These are phyloP conservation scores for Alloteropsis semialata DNA, from an alignment of 176 grass and related monocot species.

Conservation along the genomic window DNA sequence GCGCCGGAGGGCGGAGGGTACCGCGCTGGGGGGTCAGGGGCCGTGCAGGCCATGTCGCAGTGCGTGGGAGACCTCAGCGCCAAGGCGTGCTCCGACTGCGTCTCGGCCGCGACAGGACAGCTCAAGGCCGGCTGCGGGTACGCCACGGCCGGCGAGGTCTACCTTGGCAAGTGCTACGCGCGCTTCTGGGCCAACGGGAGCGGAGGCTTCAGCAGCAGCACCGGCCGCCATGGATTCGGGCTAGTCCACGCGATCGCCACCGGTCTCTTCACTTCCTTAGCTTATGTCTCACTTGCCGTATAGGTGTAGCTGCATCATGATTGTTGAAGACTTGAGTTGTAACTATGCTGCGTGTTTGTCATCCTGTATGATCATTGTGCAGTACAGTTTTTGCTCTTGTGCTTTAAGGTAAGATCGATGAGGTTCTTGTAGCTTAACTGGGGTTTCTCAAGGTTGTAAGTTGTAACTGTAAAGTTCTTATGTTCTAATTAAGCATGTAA, in stretches of 20 bases:
- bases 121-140: slow-evolving; percentile 66
- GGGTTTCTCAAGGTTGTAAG: background rate
- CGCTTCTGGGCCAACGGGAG: slow-evolving; percentile 58
- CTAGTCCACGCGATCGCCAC: background rate
- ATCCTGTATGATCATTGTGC: background rate
- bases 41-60: slow-evolving; percentile 90
- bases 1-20: slow-evolving; percentile 50
- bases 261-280: slow-evolving; percentile 8
- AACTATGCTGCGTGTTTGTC: background rate
- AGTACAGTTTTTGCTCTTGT: background rate
- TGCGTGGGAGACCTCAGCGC: slow-evolving; percentile 78
- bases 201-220: slow-evolving; percentile 15
- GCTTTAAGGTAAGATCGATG: background rate
- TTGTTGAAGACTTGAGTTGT: background rate
- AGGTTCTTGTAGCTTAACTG: background rate
- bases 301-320: slow-evolving; percentile 5
- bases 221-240: background rate
- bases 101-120: slow-evolving; percentile 54
- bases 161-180: slow-evolving; percentile 92
- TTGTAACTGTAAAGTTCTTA: background rate
- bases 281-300: slow-evolving; percentile 7
- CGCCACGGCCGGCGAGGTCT: slow-evolving; percentile 59
- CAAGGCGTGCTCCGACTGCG: slow-evolving; percentile 69
- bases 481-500: background rate
- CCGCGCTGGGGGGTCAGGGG: slow-evolving; percentile 56